Percentiles rank a stretch among this genome's conserved stretches.
These are phyloP conservation scores for Boletus smithii DNA, from an alignment of 1,284 basidiomycete genomes.

Conservation along the genomic window DNA sequence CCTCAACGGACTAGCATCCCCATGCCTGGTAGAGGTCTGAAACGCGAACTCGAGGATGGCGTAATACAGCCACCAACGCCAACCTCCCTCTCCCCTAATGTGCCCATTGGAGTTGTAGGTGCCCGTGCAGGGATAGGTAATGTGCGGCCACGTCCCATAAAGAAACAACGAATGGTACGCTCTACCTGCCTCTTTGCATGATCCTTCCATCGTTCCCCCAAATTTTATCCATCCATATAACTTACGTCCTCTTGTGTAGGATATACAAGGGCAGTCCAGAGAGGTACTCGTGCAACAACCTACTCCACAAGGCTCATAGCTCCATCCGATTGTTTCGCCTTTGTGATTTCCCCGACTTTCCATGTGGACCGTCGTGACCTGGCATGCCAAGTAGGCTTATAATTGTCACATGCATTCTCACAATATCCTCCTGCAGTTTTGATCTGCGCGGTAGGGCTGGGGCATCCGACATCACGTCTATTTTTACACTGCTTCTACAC, in stretches of 20 bases:
- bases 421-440: slow-evolving; percentile 11
- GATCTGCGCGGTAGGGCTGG: slow-evolving; percentile 8
- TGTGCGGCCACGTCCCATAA: slow-evolving; percentile 64
- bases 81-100: slow-evolving; percentile 22
- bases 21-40: slow-evolving; percentile 42
- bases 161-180: slow-evolving; percentile 72
- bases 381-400: slow-evolving; percentile 8
- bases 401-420: slow-evolving; percentile 5
- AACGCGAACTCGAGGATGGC: slow-evolving; percentile 46
- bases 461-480: slow-evolving; percentile 5
- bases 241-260: slow-evolving; percentile 29
- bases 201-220: not conserved
- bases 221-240: slow-evolving; percentile 13
- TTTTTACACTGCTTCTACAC: slow-evolving; percentile 10
- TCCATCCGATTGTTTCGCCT: not conserved
- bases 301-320: slow-evolving; percentile 44
- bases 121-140: slow-evolving; percentile 55
- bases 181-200: not conserved
- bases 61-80: slow-evolving; percentile 22
- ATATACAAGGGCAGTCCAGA: slow-evolving; percentile 39
- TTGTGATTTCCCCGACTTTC: slow-evolving; percentile 5
- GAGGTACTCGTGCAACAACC: slow-evolving; percentile 46
- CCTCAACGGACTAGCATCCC: slow-evolving; percentile 23
- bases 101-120: slow-evolving; percentile 38
- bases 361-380: slow-evolving; percentile 9